These are phyloP conservation scores for Phytophthora melonis DNA, from an alignment of 352 stramenopile genomes.

Conservation along the genomic window DNA sequence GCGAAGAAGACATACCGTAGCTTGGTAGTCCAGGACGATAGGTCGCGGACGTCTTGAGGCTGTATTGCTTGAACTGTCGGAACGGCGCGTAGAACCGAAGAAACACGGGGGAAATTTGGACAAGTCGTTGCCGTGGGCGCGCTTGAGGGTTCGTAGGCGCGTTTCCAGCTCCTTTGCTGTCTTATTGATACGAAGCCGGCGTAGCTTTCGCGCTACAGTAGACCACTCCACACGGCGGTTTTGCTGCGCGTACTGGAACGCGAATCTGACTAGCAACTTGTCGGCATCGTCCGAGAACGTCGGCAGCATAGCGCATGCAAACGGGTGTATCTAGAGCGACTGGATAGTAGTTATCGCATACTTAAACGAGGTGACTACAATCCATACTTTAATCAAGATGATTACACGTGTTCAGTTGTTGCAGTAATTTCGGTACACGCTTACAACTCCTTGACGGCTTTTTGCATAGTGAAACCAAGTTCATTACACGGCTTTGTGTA, in stretches of 20 bases:
- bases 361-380: constrained; percentile 1
- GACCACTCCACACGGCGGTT: constrained; percentile 13
- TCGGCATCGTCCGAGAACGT: constrained; percentile 14
- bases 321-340: neutral
- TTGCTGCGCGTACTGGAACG: constrained; percentile 4
- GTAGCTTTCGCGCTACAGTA: constrained; percentile 3
- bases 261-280: constrained; percentile 12
- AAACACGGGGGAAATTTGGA: constrained; percentile 7
- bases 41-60: neutral
- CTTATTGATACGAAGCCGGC: constrained; percentile 3
- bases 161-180: constrained; percentile 11
- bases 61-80: too few relatives aligned
- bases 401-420: constrained; percentile 1
- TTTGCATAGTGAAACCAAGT: too few relatives aligned
- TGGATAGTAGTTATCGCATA: neutral
- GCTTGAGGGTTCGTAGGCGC: constrained; percentile 16
- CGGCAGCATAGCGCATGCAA: constrained; percentile 3
- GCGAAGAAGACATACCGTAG: constrained; percentile 2
- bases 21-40: neutral
- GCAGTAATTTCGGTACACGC: neutral
- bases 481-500: too few relatives aligned
- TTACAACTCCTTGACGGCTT: neutral
- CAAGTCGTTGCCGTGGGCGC: constrained; percentile 8
- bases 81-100: neutral
- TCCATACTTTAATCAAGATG: constrained; percentile 3